Conservation (phyloP, 148 eudicot species). For the Fagopyrum tataricum region DNA sequence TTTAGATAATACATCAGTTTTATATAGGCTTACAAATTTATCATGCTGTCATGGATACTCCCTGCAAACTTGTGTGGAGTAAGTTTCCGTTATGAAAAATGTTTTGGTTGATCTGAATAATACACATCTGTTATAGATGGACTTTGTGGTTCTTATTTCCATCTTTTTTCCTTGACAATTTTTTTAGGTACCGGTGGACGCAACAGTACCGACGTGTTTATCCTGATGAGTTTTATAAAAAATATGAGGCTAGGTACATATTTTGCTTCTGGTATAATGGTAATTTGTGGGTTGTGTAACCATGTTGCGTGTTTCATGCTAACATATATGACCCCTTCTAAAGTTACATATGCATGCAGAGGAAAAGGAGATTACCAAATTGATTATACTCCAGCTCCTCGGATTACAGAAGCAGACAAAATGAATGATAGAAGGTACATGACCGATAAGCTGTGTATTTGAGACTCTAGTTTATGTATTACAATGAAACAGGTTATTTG, state of each 20-base stretch:
- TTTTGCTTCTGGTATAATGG: background rate
- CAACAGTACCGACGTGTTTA: constrained; percentile 70
- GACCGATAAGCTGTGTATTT: background rate
- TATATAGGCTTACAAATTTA: background rate
- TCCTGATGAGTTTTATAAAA: constrained; percentile 75
- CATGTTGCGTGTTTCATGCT: background rate
- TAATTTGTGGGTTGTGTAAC: background rate
- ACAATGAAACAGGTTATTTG: background rate
- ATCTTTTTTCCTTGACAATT: background rate
- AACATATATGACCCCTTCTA: background rate
- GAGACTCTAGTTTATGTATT: background rate
- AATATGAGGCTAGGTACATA: constrained; percentile 65
- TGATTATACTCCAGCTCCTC: constrained; percentile 81
- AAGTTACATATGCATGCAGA: constrained; percentile 32
- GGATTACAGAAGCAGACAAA: constrained; percentile 92
- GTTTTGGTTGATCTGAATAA: too few species aligned
- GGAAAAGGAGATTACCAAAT: constrained; percentile 84
- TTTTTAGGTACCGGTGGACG: constrained; percentile 72
- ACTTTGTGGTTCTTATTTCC: too few species aligned
- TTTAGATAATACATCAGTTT: background rate
- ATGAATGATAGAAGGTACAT: constrained; percentile 62
- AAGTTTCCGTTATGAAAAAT: too few species aligned
- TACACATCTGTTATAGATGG: too few species aligned
- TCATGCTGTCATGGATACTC: background rate
- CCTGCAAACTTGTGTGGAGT: too few species aligned